Evolutionary conservation across 169 alveolate genomes (phyloP).

Genomic region (Cryptosporidium canis): DNA sequence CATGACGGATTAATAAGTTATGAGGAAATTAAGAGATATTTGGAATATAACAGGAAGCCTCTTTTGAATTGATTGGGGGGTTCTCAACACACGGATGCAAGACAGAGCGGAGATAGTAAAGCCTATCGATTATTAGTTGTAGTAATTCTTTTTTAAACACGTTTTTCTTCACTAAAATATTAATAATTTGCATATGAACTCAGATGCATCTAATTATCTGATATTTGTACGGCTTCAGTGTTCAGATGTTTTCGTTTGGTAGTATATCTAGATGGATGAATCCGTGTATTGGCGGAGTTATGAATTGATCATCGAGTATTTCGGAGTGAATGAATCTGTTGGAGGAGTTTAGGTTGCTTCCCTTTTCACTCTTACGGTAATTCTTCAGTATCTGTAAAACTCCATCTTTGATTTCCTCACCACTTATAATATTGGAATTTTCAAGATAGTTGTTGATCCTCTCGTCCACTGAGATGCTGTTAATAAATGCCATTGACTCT

Average conservation of each 20-base stretch:
- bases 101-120: not conserved
- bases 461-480: slow-evolving; percentile 31
- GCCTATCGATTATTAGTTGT: not conserved
- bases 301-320: not conserved
- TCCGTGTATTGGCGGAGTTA: not conserved
- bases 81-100: not conserved
- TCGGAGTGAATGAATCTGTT: slow-evolving; percentile 30
- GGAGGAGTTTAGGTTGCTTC: not conserved
- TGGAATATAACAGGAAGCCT: slow-evolving; percentile 68
- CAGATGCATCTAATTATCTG: not conserved
- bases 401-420: slow-evolving; percentile 30
- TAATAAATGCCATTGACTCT: not conserved
- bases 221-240: not conserved
- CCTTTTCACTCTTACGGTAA: not conserved
- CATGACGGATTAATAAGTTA: slow-evolving; percentile 70
- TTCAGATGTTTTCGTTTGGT: slow-evolving; percentile 21
- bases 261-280: slow-evolving; percentile 2
- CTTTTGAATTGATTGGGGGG: not conserved
- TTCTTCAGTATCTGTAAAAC: slow-evolving; percentile 12
- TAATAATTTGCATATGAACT: not conserved
- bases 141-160: not conserved
- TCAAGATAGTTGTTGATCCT: slow-evolving; percentile 16
- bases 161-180: not conserved
- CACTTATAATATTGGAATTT: slow-evolving; percentile 4
- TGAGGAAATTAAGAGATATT: slow-evolving; percentile 62